Percentiles rank a stretch among this genome's conserved stretches.
Evolutionary conservation across 169 alveolate genomes (phyloP).

Genomic region (Eimeria necatrix): DNA sequence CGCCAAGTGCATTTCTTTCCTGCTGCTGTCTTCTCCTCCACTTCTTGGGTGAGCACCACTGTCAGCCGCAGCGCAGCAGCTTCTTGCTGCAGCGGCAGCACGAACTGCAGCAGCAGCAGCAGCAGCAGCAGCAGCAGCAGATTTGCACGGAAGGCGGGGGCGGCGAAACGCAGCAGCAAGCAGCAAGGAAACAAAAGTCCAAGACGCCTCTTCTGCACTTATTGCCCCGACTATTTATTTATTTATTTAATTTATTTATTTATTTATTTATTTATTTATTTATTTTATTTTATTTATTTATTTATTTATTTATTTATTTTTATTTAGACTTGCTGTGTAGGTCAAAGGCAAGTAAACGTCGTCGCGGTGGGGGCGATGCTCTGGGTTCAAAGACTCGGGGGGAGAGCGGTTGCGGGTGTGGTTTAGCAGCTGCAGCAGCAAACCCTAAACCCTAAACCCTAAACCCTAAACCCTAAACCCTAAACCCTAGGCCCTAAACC

Average conservation of each 20-base stretch:
- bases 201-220: not conserved
- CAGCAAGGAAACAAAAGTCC: not conserved
- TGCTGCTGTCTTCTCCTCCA: not conserved
- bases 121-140: not conserved
- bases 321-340: no score
- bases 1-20: not conserved
- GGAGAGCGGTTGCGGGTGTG: constrained; percentile 13
- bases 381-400: not conserved
- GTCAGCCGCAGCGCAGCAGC: constrained; percentile 16
- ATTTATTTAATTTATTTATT: no score
- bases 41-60: not conserved
- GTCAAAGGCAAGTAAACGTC: no score
- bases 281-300: no score
- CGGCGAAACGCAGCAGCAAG: not conserved
- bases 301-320: no score
- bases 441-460: constrained; percentile 40
- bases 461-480: constrained; percentile 44
- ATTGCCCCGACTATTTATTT: no score
- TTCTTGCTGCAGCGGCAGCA: not conserved
- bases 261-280: no score
- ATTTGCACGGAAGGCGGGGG: not conserved
- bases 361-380: not conserved
- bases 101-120: not conserved
- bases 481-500: constrained; percentile 51
- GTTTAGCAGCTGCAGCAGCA: constrained; percentile 30